These are phyloP conservation scores for Biscutella auriculata DNA, from an alignment of 441 rosid genomes.

Conservation along the genomic window DNA sequence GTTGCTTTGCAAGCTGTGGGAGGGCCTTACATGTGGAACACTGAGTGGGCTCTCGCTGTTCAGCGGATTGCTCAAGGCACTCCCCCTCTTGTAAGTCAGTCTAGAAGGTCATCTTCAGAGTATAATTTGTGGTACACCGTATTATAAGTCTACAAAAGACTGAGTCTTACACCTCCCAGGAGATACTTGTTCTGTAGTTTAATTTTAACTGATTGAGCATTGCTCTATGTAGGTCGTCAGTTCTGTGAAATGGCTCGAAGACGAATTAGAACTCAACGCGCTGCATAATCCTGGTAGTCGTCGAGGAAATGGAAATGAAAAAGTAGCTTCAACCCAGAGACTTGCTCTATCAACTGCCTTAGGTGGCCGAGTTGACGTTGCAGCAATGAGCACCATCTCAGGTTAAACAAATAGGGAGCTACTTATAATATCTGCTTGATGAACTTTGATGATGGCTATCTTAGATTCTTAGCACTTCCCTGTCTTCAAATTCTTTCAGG, in stretches of 20 bases:
- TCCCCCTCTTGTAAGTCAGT: constrained; percentile 91
- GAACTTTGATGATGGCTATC: neutral
- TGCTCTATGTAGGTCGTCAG: constrained; percentile 66
- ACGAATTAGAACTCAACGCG: constrained; percentile 93
- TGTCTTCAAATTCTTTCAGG: constrained; percentile 39
- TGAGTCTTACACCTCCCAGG: neutral
- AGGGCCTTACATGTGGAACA: constrained; percentile 96
- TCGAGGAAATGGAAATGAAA: constrained; percentile 84
- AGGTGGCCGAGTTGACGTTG: constrained; percentile 84
- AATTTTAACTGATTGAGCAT: constrained; percentile 7
- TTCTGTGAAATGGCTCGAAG: constrained; percentile 99
- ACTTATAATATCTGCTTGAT: constrained; percentile 7
- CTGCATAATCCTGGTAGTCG: constrained; percentile 93
- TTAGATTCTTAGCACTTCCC: constrained; percentile 3
- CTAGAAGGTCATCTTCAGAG: constrained; percentile 14
- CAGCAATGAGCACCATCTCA: constrained; percentile 85
- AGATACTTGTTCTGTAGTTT: neutral
- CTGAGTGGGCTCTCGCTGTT: constrained; percentile 75
- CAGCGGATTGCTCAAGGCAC: constrained; percentile 93
- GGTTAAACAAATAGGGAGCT: constrained; percentile 32
- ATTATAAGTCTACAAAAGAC: neutral
- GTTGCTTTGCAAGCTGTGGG: constrained; percentile 85
- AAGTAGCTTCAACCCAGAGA: constrained; percentile 82
- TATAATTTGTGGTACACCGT: constrained; percentile 7
- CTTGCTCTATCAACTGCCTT: constrained; percentile 88